Base-by-base conservation (phyloP, 768 basidiomycete species). In the Amanita fuliginea region DNA sequence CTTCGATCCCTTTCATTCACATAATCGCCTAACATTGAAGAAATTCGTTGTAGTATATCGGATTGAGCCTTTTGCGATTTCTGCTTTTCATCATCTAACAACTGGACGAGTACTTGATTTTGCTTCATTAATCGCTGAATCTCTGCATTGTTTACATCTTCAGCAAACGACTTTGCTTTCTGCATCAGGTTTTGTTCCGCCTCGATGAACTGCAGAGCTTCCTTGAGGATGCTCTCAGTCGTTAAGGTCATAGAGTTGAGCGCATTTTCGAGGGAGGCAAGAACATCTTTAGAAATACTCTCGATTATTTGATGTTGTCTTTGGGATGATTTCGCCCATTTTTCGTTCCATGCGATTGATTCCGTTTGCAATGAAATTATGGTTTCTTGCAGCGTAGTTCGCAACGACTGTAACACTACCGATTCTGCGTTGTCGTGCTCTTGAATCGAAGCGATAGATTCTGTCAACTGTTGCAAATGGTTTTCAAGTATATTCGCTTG, bases 21-120 rank as follows among this genome's bases (percentile, higher is more conserved):
- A 62, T 85, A 94, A 22, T 77, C 81, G 9, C 76, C 79, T 2
- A 96, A 66, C 55, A 93, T 70, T 3, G 70, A 70, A 0, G 86
- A 84, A 44, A 95, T 73, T 34, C 81, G 82, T 36, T 83, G 75
- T n/a, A 93, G 63, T 10, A 95, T 62, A 35, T 86, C 83, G 36
- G 81, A 79, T 51, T 80, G 84, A 1, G 85, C 77, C 43, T 73
- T 76, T 21, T 83, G 78, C 0, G 83, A 75, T 52, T 79, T 83
- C 11, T 62, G 59, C 60, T 77, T 78, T 62, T 95, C 89, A 13
- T 74, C 64, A 53, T 79, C 76, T 10, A 94, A 67, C 55, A 88
- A 65, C 37, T 70, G 69, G 6, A 66, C 63, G 36, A 96, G 70
- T 7, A 73, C 64, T 24, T 71, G 69, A 59, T 94, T 95, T 62